Evolutionary conservation across 129 eudicot species (phyloP), one percentile per base, ranked within the genome.

Genomic region (Artemisia annua): DNA sequence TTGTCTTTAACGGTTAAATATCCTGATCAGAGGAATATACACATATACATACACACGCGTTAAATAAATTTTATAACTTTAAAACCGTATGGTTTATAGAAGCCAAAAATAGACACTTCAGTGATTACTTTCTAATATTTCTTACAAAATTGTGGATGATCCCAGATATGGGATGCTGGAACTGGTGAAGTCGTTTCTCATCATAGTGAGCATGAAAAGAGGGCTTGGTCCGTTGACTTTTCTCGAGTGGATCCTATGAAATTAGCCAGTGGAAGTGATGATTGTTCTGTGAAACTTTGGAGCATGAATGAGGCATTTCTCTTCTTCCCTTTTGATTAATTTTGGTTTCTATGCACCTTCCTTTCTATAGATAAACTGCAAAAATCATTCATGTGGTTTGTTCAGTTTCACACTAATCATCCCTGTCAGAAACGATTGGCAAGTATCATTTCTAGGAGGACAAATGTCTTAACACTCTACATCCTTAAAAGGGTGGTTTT

Each of bases 141-240:
- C 43, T 73, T 59, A 63, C 69, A 11, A 82, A 68, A 62, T 50
- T 30, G 46, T 71, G 24, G 75, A 73, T 84, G 74, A 59, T 81
- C 72, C 48, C 88, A 95, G 99, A 77, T 90, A 71, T 95, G 99
- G 99, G 99, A 95, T 88, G 97, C 89, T 7, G 80, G 95, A 67
- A 88, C 88, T 16, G 99, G 99, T 65, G 91, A 86, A 81, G 86
- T 58, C 17, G 71, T 88, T 75, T 81, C 84, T 50, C 80, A 95
- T 19, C 87, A 83, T 77, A 57, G 54, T 65, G 99, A 91, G 75
- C 99, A 95, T 78, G 78, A 75, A 46, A 83, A 69, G 79, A 78
- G 99, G 83, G 95, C 99, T 46, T 95, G 99, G 99, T 95, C 96
- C 71, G 99, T 95, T 77, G 99, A 95, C 80, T 95, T 91, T 63